Percentiles rank a stretch among this genome's conserved stretches.
These are phyloP conservation scores for Tricholoma sp. DNA, from an alignment of 768 basidiomycete genomes.

Conservation along the genomic window DNA sequence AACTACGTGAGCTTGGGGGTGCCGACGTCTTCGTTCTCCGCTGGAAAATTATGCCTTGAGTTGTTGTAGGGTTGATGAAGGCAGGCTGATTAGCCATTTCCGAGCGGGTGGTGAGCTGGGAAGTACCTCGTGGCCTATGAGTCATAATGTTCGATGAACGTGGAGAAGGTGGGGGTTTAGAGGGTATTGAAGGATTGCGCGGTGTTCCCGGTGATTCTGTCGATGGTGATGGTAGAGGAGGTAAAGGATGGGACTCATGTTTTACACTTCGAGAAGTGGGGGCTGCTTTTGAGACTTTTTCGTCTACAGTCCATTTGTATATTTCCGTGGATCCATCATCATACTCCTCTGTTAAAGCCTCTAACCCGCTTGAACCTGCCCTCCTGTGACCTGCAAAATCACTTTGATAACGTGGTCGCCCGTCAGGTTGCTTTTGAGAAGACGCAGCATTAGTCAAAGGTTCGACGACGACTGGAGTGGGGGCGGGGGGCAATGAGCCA, in stretches of 20 bases:
- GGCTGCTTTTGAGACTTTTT: slow-evolving; percentile 15
- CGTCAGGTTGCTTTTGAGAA: slow-evolving; percentile 29
- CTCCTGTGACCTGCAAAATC: slow-evolving; percentile 49
- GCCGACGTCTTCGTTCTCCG: slow-evolving; percentile 63
- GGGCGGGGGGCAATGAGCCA: slow-evolving; percentile 56
- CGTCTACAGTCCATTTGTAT: slow-evolving; percentile 25
- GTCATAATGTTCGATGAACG: slow-evolving; percentile 34
- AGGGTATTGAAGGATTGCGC: slow-evolving; percentile 16
- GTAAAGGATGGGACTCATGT: slow-evolving; percentile 60
- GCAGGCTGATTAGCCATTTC: slow-evolving; percentile 30
- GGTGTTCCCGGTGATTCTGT: slow-evolving; percentile 26
- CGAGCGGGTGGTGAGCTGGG: slow-evolving; percentile 39
- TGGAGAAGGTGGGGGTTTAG: slow-evolving; percentile 37
- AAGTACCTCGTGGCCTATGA: slow-evolving; percentile 54
- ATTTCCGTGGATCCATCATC: slow-evolving; percentile 27
- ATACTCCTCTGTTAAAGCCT: slow-evolving; percentile 58
- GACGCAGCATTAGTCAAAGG: slow-evolving; percentile 24
- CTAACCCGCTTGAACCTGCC: slow-evolving; percentile 53
- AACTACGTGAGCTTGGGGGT: slow-evolving; percentile 47
- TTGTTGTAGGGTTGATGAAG: slow-evolving; percentile 55
- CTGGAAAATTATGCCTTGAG: slow-evolving; percentile 62
- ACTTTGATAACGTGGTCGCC: slow-evolving; percentile 36
- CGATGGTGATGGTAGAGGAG: slow-evolving; percentile 54
- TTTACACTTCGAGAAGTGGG: slow-evolving; percentile 34
- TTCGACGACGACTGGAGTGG: slow-evolving; percentile 27